Evolutionary conservation across 257 asterid species (phyloP).

Genomic region (Solanum paucissectum): DNA sequence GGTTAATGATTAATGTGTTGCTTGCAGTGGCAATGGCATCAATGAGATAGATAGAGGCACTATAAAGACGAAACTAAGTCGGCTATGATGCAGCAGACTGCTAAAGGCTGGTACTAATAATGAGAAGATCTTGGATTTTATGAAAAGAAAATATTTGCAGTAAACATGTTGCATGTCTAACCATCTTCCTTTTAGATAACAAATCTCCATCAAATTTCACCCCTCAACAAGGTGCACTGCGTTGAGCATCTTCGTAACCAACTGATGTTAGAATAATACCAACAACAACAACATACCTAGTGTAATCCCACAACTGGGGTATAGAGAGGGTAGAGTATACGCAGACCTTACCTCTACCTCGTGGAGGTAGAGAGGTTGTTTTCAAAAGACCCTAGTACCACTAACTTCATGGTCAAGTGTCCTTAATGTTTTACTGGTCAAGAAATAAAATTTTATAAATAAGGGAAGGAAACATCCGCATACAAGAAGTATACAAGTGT

Average conservation of each 20-base stretch:
- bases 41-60: not conserved
- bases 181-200: not conserved
- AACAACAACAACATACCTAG: not conserved
- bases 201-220: not conserved
- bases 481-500: not conserved
- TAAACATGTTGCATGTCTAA: not conserved
- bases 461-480: not conserved
- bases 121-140: not conserved
- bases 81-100: not conserved
- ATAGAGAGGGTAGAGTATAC: not conserved
- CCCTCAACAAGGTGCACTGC: not conserved
- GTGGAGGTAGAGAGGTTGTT: not conserved
- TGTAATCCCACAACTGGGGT: not conserved
- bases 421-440: not conserved
- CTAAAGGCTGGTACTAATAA: not conserved
- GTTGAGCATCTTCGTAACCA: not conserved
- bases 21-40: not conserved
- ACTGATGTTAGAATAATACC: not conserved
- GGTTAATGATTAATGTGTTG: not conserved
- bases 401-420: not conserved
- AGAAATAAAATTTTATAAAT: not conserved
- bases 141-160: not conserved
- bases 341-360: not conserved
- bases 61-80: not conserved
- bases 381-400: not conserved